Conservation (phyloP, 1,284 basidiomycete species). For the Cutaneotrichosporon sp. region DNA sequence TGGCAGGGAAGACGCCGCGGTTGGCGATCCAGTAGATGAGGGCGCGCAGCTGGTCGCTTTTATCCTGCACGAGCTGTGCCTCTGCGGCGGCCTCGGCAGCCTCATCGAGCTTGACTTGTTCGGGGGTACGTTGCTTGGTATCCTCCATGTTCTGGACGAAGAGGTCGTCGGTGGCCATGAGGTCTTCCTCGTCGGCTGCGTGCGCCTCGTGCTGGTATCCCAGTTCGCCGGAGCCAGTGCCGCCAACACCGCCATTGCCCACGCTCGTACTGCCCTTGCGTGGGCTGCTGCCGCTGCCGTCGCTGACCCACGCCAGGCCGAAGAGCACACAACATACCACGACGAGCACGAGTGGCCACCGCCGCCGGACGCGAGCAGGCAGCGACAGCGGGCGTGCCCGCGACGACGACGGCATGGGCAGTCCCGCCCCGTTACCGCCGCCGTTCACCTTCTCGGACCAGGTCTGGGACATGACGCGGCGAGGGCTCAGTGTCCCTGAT, state of each 20-base stretch:
- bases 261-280: background rate
- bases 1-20: constrained; percentile 33
- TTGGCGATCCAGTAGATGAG: constrained; percentile 41
- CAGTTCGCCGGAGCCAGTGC: background rate
- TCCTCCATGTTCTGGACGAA: constrained; percentile 12
- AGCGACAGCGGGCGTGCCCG: background rate
- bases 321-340: background rate
- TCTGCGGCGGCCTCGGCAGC: constrained; percentile 5
- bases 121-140: constrained; percentile 24
- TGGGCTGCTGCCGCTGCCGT: background rate
- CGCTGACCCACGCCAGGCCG: background rate
- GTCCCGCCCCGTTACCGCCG: background rate
- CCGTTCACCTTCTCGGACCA: background rate
- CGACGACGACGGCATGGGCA: background rate
- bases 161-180: constrained; percentile 42
- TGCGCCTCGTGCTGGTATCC: constrained; percentile 8
- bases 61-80: constrained; percentile 10
- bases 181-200: constrained; percentile 29
- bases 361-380: background rate
- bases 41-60: constrained; percentile 23
- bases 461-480: background rate
- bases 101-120: constrained; percentile 24
- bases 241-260: too few species aligned
- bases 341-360: background rate
- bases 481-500: background rate